Percentiles rank a stretch among this genome's conserved stretches.
Evolutionary conservation across 305 asterid species (phyloP).

Genomic region (Euphrasia arctica): DNA sequence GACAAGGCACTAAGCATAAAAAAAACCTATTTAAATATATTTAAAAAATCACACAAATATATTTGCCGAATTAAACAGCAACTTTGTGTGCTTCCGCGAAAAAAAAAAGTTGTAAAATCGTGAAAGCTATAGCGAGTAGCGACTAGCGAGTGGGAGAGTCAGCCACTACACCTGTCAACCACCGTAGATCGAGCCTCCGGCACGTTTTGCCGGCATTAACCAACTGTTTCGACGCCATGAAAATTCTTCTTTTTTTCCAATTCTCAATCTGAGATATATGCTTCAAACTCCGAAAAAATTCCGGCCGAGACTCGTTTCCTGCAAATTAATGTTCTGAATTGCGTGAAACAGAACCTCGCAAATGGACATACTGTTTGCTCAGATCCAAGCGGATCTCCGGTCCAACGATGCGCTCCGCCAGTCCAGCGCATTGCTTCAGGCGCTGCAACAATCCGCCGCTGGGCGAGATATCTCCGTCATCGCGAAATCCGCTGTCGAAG

Average conservation of each 20-base stretch:
- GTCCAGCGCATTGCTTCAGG: constrained; percentile 78
- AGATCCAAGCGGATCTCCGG: constrained; percentile 91
- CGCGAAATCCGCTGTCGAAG: constrained; percentile 89
- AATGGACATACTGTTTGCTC: constrained; percentile 85
- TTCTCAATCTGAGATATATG: background rate
- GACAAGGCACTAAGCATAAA: too few species aligned
- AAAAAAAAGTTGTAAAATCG: too few species aligned
- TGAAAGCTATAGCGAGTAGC: too few species aligned
- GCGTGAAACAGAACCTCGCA: background rate
- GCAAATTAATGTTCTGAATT: constrained; percentile 3
- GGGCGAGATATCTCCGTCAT: constrained; percentile 85
- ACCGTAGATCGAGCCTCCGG: constrained; percentile 7
- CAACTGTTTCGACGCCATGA: constrained; percentile 1
- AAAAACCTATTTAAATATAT: too few species aligned
- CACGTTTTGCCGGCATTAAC: background rate
- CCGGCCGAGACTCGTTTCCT: constrained; percentile 3
- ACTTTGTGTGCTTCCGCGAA: too few species aligned
- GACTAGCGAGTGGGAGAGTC: too few species aligned
- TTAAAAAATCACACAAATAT: too few species aligned
- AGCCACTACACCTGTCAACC: background rate
- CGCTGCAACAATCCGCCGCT: constrained; percentile 91
- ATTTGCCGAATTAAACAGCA: too few species aligned
- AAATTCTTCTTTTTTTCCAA: background rate
- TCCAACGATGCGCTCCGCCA: constrained; percentile 91
- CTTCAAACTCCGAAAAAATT: constrained; percentile 8